A percentile compares a stretch with the other conserved stretches of the same genome.
Evolutionary conservation across 257 asterid genomes (phyloP).

Genomic region (Mentha longifolia): DNA sequence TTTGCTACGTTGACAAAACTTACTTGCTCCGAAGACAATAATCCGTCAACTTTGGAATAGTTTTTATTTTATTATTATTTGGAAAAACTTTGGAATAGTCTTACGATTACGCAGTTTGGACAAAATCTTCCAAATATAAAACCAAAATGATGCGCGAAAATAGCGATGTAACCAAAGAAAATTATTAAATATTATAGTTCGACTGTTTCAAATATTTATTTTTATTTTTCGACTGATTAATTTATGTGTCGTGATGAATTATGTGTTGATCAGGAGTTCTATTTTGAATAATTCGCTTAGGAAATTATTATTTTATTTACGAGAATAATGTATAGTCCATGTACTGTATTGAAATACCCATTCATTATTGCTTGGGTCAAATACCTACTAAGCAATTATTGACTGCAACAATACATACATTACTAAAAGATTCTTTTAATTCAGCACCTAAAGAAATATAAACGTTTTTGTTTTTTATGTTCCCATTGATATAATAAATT

Average conservation of each 20-base stretch:
- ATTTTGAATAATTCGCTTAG: neutral
- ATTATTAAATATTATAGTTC: slow-evolving; percentile 14
- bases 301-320: neutral
- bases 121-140: neutral
- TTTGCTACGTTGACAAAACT: slow-evolving; percentile 28
- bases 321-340: neutral
- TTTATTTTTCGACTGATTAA: neutral
- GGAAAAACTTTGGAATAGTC: slow-evolving; percentile 14
- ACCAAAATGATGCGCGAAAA: neutral
- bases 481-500: neutral
- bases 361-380: slow-evolving; percentile 11
- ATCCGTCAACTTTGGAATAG: neutral
- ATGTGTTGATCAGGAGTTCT: neutral
- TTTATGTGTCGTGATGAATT: neutral
- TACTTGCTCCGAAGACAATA: neutral
- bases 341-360: neutral
- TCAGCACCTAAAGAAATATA: neutral
- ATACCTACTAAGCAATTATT: neutral
- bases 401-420: neutral
- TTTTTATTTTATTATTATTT: no score
- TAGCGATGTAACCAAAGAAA: slow-evolving; percentile 34
- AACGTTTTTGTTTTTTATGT: neutral
- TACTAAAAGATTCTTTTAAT: neutral
- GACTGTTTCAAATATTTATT: slow-evolving; percentile 17
- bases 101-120: neutral